Conservation (phyloP, 805 yeast genomes). For the Spathaspora gorwiae region DNA sequence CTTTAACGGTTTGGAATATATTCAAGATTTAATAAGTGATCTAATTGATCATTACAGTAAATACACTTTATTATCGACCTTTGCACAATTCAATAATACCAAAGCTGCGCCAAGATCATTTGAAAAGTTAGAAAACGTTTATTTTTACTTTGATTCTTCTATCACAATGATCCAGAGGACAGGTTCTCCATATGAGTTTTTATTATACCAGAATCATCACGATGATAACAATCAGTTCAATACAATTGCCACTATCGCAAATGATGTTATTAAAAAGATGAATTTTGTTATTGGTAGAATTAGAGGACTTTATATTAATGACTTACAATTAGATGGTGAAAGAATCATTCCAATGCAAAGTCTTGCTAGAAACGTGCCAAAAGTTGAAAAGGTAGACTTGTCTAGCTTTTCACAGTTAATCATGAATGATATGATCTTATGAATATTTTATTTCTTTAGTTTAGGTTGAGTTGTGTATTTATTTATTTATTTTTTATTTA, state of each 20-base stretch:
- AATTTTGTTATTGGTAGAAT: slow-evolving; percentile 29
- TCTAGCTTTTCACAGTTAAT: slow-evolving; percentile 15
- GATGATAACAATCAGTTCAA: slow-evolving; percentile 17
- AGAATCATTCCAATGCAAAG: slow-evolving; percentile 25
- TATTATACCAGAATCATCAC: not conserved
- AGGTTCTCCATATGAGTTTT: slow-evolving; percentile 5
- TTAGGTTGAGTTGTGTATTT: no score
- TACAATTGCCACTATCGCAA: slow-evolving; percentile 25
- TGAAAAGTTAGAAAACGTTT: slow-evolving; percentile 20
- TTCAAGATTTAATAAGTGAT: slow-evolving; percentile 27
- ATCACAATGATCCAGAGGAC: slow-evolving; percentile 9
- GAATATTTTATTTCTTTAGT: not conserved
- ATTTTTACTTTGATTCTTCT: slow-evolving; percentile 31
- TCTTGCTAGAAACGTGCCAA: slow-evolving; percentile 27
- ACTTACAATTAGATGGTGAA: slow-evolving; percentile 24
- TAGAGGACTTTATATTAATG: slow-evolving; percentile 30
- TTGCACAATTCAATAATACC: not conserved
- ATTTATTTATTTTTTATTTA: no score
- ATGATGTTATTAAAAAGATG: slow-evolving; percentile 31
- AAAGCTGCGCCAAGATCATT: not conserved
- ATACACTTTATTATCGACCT: not conserved
- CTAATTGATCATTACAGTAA: slow-evolving; percentile 23
- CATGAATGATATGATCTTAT: slow-evolving; percentile 18
- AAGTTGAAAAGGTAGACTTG: slow-evolving; percentile 26
- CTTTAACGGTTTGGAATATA: slow-evolving; percentile 28